These are phyloP conservation scores for Tagetes erecta DNA, from an alignment of 129 eudicot species.

Conservation along the genomic window DNA sequence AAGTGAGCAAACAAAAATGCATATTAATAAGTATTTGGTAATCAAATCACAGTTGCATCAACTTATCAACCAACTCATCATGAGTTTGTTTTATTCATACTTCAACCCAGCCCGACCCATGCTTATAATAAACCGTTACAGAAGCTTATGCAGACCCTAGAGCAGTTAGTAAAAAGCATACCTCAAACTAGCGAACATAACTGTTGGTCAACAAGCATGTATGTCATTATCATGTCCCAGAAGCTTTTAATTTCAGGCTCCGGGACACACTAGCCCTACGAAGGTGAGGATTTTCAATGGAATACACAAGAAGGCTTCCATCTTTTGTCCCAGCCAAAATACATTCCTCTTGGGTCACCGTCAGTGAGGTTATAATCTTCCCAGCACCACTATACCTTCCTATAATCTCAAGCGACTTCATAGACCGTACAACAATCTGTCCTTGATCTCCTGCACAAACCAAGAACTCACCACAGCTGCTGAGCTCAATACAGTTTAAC, in stretches of 20 bases:
- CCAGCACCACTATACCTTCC: conserved; percentile 72
- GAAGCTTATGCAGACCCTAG: not conserved
- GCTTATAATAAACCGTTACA: not conserved
- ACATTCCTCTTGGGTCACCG: conserved; percentile 94
- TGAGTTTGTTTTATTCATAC: not conserved
- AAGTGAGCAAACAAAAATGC: not conserved
- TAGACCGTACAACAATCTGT: conserved; percentile 82
- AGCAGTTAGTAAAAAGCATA: conserved; percentile 17
- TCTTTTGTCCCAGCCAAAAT: conserved; percentile 95
- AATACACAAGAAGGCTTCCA: conserved; percentile 85
- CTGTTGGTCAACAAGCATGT: not conserved
- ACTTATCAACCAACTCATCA: not conserved
- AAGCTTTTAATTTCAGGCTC: conserved; percentile 50
- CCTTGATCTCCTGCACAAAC: conserved; percentile 98
- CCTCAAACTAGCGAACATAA: conserved; percentile 29
- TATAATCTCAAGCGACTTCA: conserved; percentile 80
- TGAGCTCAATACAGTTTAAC: conserved; percentile 81
- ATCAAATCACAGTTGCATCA: not conserved
- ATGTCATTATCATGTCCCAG: conserved; percentile 32
- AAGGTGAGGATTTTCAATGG: conserved; percentile 90
- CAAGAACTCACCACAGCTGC: conserved; percentile 89
- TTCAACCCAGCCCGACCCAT: not conserved
- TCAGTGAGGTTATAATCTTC: conserved; percentile 67
- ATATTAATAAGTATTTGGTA: not conserved
- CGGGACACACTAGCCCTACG: conserved; percentile 47